Percentiles rank a stretch among this genome's conserved stretches.
Conservation (phyloP, 257 asterid species). For the Scutellaria minor region DNA sequence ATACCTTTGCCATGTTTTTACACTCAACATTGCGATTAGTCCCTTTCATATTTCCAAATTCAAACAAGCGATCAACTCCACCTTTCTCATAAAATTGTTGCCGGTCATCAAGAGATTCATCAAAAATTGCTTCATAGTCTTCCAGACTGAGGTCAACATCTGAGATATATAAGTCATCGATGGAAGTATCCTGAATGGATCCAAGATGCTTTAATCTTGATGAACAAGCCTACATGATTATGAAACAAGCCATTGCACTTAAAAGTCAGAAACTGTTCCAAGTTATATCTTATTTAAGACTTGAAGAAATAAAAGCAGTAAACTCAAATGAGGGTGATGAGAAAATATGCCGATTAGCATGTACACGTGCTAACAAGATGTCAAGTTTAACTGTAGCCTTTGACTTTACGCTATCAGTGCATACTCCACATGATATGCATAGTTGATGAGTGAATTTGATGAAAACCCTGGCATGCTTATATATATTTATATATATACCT, state of each 20-base stretch:
- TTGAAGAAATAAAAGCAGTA: background rate
- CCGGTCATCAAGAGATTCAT: constrained; percentile 44
- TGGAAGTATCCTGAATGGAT: constrained; percentile 35
- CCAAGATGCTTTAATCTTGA: constrained; percentile 34
- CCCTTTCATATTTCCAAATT: constrained; percentile 35
- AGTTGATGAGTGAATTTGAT: background rate
- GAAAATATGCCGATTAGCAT: constrained; percentile 24
- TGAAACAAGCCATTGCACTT: constrained; percentile 12
- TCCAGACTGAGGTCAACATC: constrained; percentile 55
- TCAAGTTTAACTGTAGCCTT: constrained; percentile 8
- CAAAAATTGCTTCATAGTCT: constrained; percentile 45
- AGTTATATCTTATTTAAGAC: background rate
- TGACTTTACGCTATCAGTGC: background rate
- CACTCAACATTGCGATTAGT: constrained; percentile 39
- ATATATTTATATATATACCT: background rate
- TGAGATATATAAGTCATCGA: constrained; percentile 44
- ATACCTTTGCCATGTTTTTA: constrained; percentile 37
- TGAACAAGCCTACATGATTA: constrained; percentile 44
- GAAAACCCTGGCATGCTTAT: constrained; percentile 8
- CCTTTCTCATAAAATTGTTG: constrained; percentile 45
- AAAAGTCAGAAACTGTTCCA: constrained; percentile 13
- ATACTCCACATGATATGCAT: background rate
- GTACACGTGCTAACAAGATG: constrained; percentile 17
- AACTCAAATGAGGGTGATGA: constrained; percentile 19
- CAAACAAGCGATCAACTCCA: constrained; percentile 48